Base-by-base conservation (phyloP, 2,329 filamentous ascomycete genomes). In the Cytospora leucostoma region DNA sequence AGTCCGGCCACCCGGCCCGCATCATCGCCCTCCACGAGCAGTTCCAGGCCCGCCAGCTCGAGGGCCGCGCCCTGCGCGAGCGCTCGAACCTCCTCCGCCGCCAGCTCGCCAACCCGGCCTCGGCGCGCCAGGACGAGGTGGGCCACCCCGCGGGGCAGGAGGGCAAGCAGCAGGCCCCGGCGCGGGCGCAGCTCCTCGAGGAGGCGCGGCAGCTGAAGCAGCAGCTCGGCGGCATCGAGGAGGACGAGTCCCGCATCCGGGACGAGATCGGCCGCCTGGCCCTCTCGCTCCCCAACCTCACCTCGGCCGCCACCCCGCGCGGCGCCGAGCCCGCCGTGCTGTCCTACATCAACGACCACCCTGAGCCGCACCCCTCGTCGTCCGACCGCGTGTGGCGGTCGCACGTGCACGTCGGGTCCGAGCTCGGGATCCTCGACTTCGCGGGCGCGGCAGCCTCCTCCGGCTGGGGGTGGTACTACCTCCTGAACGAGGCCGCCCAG, bases 391-490 rank as follows among this genome's bases (percentile, higher is more conserved):
- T 84, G 7, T 88, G 84, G 84, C 82, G 86, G 50, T 94, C 91
- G 0, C 93, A 97, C 74, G 90, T 95, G 8, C 85, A 94, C 68
- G 94, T 99, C 69, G 95, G 95, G 37, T 82, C 87, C 5, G 86
- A 93, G 71, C 84, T 99, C n/a, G 88, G 89, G 38, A 83, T 99
- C n/a, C 81, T 99, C 58, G 94, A 99, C 78, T 97, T 99, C 72
- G 82, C 89, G 6, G 88, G 84, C 64, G 92, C 93, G 6, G 89
- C 89, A 2, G 87, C 85, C n/a, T 88, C 92, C 1, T 91, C 89
- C 4, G 95, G 95, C 44, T 99, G 94, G 94, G 95, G 95, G 1
- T 99, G 93, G 92, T 99, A 99, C 79, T 98, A 93, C 76, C 86
- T 99, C 12, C 81, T 92, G n/a, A 92, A 94, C 72, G 93, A 96